Evolutionary conservation across 805 yeast species (phyloP), one percentile per base, ranked within the genome.

Genomic region (Ogataea nonfermentans): DNA sequence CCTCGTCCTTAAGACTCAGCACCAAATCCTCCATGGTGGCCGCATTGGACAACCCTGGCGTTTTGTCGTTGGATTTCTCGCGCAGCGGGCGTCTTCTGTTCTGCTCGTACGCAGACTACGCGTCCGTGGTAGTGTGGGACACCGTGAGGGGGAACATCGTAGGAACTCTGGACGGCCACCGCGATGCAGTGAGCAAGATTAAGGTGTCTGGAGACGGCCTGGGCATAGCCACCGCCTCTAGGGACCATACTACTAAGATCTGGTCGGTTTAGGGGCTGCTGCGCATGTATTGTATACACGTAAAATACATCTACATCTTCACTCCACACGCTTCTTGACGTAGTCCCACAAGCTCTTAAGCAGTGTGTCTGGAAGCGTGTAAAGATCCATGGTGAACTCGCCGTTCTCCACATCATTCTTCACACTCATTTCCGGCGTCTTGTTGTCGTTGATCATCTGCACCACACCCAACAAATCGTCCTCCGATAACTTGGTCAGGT

Each of bases 391-490:
- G 39, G 95, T 88, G 63, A 93, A 91, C 68, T 93, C 98, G 37
- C 99, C 99, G 55, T 87, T 91, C 47, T 91, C 98, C 35, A 87
- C 89, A 56, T 91, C 95, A 62, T 93, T 91, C 61, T 90, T 90
- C 53, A 91, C 84, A 65, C 84, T 89, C 95, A 91, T 91, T 34
- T 91, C 98, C 31, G 87, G 79, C 4, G 98, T 88, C 59, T 87
- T 78, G 67, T 93, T 93, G 62, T 91, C 98, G 30, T 95, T 89
- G 28, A 91, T 93, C 96, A 91, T 90, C 66, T 91, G 98, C 40
- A 91, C 98, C 34, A 93, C 93, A 24, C 89, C 95, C 35, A 93
- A 78, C 51, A 91, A 71, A 63, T 93, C 97, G 59, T 93, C 98
- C 65, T 91, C 98, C 43, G 73, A 81, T 49, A 91, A 72, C 63